These are phyloP conservation scores for Penicillium sp. DNA, from an alignment of 2,329 filamentous ascomycete genomes.

Conservation along the genomic window DNA sequence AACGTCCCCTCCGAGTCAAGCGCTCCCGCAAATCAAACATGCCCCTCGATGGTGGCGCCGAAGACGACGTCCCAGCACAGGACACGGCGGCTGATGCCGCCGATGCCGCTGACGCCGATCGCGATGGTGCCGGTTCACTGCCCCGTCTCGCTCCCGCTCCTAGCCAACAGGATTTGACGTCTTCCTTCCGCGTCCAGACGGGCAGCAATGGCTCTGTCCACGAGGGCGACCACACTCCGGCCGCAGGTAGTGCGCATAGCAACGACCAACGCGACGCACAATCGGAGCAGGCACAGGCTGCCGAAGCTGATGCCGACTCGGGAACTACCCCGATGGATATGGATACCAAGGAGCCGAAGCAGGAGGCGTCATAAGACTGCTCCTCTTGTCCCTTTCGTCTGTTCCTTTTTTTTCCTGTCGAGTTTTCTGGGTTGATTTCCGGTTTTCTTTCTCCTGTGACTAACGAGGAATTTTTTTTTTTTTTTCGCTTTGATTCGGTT, in stretches of 20 bases:
- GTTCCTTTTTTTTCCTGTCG: conserved; percentile 10
- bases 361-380: conserved; percentile 26
- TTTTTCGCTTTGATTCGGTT: conserved; percentile 5
- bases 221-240: conserved; percentile 25
- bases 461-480: conserved; percentile 3
- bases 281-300: conserved; percentile 11
- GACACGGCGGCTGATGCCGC: conserved; percentile 25
- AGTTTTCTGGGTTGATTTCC: conserved; percentile 6
- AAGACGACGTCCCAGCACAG: conserved; percentile 24
- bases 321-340: conserved; percentile 39
- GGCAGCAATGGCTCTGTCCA: conserved; percentile 28
- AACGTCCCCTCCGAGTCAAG: conserved; percentile 47
- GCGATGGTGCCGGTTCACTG: conserved; percentile 21
- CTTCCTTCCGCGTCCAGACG: conserved; percentile 37
- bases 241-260: conserved; percentile 9
- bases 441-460: not conserved
- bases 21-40: conserved; percentile 42
- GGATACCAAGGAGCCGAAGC: conserved; percentile 36
- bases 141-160: conserved; percentile 37
- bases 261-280: conserved; percentile 15
- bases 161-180: conserved; percentile 38
- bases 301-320: conserved; percentile 21
- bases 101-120: conserved; percentile 17
- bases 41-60: conserved; percentile 21
- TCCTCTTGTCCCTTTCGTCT: not conserved